Conservation (phyloP, 768 basidiomycete species). For the Amanita muscaria region DNA sequence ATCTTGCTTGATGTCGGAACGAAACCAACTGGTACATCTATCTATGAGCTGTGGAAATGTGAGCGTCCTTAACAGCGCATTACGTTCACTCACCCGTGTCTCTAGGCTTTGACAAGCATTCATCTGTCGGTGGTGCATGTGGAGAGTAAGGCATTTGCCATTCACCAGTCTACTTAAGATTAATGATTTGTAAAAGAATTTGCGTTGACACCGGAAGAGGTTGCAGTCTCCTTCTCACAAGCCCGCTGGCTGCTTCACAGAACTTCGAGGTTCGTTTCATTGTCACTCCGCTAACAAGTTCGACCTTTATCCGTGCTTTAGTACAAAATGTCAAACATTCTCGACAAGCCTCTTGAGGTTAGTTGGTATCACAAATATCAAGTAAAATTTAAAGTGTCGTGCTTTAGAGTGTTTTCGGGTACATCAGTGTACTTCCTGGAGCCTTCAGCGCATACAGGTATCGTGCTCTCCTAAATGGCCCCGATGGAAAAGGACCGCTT, state of each 20-base stretch:
- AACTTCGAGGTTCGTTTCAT: slow-evolving; percentile 75
- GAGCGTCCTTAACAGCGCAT: slow-evolving; percentile 11
- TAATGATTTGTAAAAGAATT: slow-evolving; percentile 36
- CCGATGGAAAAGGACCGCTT: slow-evolving; percentile 82
- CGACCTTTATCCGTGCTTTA: slow-evolving; percentile 15
- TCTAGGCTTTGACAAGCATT: slow-evolving; percentile 72
- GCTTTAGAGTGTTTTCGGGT: slow-evolving; percentile 67
- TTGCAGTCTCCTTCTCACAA: slow-evolving; percentile 61
- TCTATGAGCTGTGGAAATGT: slow-evolving; percentile 97
- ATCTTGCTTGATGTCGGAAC: slow-evolving; percentile 92
- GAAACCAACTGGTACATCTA: slow-evolving; percentile 88
- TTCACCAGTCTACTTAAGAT: neutral
- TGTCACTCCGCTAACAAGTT: neutral
- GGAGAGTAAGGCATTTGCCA: slow-evolving; percentile 56
- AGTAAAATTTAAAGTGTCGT: neutral
- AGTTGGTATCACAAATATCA: slow-evolving; percentile 14
- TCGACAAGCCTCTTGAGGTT: slow-evolving; percentile 92
- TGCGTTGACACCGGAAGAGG: slow-evolving; percentile 75
- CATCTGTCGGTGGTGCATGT: slow-evolving; percentile 88
- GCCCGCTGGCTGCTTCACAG: slow-evolving; percentile 85
- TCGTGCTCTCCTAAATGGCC: slow-evolving; percentile 78
- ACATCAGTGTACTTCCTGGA: slow-evolving; percentile 83
- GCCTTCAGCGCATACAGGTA: slow-evolving; percentile 92
- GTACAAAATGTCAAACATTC: slow-evolving; percentile 95
- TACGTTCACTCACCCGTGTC: neutral